phyloP scores from a whole-genome alignment of 306 rosid species.

The Glycine latifolia region DNA sequence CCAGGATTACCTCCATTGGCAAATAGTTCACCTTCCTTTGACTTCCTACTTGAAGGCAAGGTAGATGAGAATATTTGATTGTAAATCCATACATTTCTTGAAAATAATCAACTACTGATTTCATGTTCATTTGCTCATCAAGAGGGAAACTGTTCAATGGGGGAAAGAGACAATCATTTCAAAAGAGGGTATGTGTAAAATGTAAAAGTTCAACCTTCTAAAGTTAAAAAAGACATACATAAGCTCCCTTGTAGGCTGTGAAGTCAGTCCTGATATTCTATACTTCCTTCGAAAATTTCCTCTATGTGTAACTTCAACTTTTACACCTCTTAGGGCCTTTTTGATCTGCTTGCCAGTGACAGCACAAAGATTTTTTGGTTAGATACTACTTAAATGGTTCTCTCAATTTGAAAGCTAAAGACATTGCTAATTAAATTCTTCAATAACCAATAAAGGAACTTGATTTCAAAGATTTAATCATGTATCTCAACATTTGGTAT shows the following conservation, averaged over 20 bases:
- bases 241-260: constrained; percentile 66
- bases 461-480: constrained; percentile 10
- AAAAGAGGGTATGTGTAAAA: not conserved
- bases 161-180: constrained; percentile 23
- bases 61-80: constrained; percentile 53
- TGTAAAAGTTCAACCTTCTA: not conserved
- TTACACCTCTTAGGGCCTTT: constrained; percentile 64
- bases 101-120: constrained; percentile 65
- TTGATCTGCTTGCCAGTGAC: constrained; percentile 52
- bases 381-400: constrained; percentile 25
- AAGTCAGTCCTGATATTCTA: constrained; percentile 59
- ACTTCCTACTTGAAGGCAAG: constrained; percentile 60
- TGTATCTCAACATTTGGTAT: not conserved
- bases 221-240: constrained; percentile 45
- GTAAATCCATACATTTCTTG: constrained; percentile 58
- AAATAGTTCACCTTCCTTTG: constrained; percentile 53
- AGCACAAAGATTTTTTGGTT: constrained; percentile 28
- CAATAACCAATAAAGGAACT: not conserved
- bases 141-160: constrained; percentile 54
- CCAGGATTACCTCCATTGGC: constrained; percentile 55
- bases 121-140: constrained; percentile 66
- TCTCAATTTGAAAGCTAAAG: not conserved
- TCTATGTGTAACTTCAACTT: constrained; percentile 63
- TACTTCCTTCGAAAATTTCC: constrained; percentile 60
- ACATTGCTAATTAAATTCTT: not conserved